Evolutionary conservation across 2,329 filamentous ascomycete genomes (phyloP), one percentile per base, ranked within the genome.

Genomic region (Xylariaceae sp.): DNA sequence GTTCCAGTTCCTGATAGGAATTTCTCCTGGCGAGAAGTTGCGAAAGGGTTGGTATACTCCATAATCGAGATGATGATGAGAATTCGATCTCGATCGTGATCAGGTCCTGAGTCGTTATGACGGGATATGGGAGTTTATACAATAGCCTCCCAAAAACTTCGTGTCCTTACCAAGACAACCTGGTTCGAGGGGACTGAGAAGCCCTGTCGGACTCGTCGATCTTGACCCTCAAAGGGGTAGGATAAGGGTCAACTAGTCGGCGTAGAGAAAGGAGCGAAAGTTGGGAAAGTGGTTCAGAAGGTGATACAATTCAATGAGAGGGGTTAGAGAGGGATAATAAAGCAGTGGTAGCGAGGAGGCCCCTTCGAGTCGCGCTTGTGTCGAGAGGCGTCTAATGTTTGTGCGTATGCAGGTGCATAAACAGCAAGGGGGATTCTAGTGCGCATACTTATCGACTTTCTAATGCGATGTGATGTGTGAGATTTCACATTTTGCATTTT

Each of bases 361-460:
- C 47, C 53, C 43, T 45, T 59, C 59, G 56, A 61, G 50, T 65
- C 60, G 63, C 65, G 67, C 61, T 57, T 62, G 52, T 49, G 61
- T 58, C 54, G 52, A 58, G 50, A 53, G 60, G 60, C 49, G 56
- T 57, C 39, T 56, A 66, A 62, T 66, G 64, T 64, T 68, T 71
- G 65, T 69, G 64, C 62, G 67, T 45, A 36, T 56, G 47, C 31
- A 62, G 53, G 62, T 66, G 60, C 67, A 71, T 66, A 69, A 69
- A 55, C 64, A 69, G 67, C 59, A 69, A 71, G 69, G 67, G 68
- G 61, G 64, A 67, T 61, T 64, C 64, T 65, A 70, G 64, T 49
- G 53, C 8, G 34, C 31, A 45, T 14, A 26, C 36, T n/a, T 37
- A 39, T 36, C 33, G 26, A 46, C 37, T 58, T 34, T 31, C 58